Conservation (phyloP, 148 eudicot species). For the Agrostemma githago region DNA sequence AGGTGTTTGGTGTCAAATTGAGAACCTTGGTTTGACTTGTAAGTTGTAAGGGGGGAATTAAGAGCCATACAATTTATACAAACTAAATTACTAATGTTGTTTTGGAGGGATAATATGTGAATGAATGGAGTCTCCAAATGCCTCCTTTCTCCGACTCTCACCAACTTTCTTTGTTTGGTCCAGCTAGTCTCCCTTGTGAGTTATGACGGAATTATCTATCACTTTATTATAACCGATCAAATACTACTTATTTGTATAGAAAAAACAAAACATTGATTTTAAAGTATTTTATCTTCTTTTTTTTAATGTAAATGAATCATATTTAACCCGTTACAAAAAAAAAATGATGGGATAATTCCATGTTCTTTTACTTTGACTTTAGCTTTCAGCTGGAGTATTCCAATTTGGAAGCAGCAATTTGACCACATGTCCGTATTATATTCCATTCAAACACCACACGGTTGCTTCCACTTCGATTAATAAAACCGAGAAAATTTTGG, state of each 20-base stretch:
- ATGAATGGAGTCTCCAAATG: no score
- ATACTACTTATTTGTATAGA: no score
- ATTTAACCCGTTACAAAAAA: no score
- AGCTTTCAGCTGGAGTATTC: background rate
- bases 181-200: no score
- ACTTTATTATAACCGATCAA: no score
- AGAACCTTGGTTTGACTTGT: constrained; percentile 25
- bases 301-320: no score
- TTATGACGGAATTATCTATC: no score
- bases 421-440: background rate
- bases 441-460: background rate
- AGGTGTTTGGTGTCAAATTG: constrained; percentile 24
- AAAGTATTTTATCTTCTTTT: no score
- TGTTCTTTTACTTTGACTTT: constrained; percentile 1
- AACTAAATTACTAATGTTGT: background rate
- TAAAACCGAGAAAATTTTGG: background rate
- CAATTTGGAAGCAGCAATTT: background rate
- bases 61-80: constrained; percentile 20
- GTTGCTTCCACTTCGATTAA: background rate
- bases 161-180: no score
- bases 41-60: constrained; percentile 9
- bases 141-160: no score
- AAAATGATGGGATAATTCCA: background rate
- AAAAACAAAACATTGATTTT: no score
- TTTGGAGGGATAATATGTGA: background rate